phyloP scores from a whole-genome alignment of 2,329 filamentous ascomycete species.

The Fusarium scirpi region DNA sequence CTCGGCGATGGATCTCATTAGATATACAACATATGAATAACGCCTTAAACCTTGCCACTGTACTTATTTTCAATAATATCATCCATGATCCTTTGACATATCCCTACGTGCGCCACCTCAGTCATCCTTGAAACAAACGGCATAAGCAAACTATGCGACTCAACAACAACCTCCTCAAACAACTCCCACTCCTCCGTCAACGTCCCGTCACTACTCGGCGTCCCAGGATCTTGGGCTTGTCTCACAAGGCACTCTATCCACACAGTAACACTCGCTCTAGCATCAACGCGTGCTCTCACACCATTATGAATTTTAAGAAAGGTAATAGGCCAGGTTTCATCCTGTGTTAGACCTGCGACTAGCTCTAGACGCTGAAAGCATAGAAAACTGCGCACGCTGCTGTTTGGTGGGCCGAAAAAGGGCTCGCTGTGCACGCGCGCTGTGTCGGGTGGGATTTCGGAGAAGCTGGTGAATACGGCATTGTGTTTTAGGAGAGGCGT shows the following conservation, averaged over 20 bases:
- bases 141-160: conserved; percentile 30
- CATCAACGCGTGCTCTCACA: conserved; percentile 28
- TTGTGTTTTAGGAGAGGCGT: conserved; percentile 27
- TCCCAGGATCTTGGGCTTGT: conserved; percentile 13
- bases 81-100: conserved; percentile 24
- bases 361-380: conserved; percentile 7
- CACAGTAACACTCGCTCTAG: conserved; percentile 19
- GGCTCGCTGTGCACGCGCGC: conserved; percentile 19
- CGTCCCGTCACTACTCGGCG: conserved; percentile 17
- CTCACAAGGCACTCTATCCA: conserved; percentile 30
- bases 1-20: not conserved
- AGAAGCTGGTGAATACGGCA: conserved; percentile 19
- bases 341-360: conserved; percentile 20
- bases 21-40: not conserved
- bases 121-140: conserved; percentile 28
- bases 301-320: conserved; percentile 32
- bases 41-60: not conserved
- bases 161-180: conserved; percentile 26
- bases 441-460: conserved; percentile 14
- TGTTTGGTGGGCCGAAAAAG: conserved; percentile 24
- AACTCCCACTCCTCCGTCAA: conserved; percentile 31
- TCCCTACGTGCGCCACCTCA: conserved; percentile 13
- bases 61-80: conserved; percentile 1
- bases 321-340: conserved; percentile 21
- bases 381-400: conserved; percentile 18